Base-by-base conservation (phyloP, 768 basidiomycete species). In the Lyophyllum decastes region DNA sequence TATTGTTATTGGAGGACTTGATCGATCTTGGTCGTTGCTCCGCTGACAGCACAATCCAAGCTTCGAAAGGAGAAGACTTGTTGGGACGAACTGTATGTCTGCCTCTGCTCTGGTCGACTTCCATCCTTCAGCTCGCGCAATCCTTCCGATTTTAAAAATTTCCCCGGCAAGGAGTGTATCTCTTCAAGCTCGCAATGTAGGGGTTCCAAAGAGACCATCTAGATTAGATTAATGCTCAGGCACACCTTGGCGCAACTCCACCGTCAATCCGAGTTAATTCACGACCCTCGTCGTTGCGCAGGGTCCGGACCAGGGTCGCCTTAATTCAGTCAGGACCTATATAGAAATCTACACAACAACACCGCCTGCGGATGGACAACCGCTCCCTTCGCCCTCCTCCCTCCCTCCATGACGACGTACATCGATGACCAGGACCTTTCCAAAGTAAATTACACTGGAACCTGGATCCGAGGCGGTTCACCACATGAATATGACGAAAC, bases 341-440 rank as follows among this genome's bases (percentile, higher is more conserved):
- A 30, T 55, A 61, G 25, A 22, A 8, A 34, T 51, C 45, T 48
- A 16, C 25, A 30, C 27, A 38, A 21, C 4, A n/a, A 14, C 49
- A 41, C 34, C 34, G 22, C 35, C 44, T 57, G 30, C 41, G 33
- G 40, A 61, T 61, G 49, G 27, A 24, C 14, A 26, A 17, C 16
- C 8, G 16, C 21, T 22, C 10, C 10, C 24, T 12, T 52, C 25
- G 46, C 19, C 22, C 34, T 27, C 51, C 40, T 10, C 22, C 47
- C 27, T 38, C n/a, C 16, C 26, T 14, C 33, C 16, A 50, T 56
- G 50, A 33, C 51, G 24, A 68, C 58, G n/a, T 62, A 63, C 35
- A 72, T 78, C 50, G 76, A 78, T 62, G 75, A 78, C 63, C 68
- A 62, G 47, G 73, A 75, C 49, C 47, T 59, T 17, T 52, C 68